Percentiles rank a stretch among this genome's conserved stretches.
Evolutionary conservation across 2,329 filamentous ascomycete species (phyloP).

Genomic region (Diaporthe vaccinii): DNA sequence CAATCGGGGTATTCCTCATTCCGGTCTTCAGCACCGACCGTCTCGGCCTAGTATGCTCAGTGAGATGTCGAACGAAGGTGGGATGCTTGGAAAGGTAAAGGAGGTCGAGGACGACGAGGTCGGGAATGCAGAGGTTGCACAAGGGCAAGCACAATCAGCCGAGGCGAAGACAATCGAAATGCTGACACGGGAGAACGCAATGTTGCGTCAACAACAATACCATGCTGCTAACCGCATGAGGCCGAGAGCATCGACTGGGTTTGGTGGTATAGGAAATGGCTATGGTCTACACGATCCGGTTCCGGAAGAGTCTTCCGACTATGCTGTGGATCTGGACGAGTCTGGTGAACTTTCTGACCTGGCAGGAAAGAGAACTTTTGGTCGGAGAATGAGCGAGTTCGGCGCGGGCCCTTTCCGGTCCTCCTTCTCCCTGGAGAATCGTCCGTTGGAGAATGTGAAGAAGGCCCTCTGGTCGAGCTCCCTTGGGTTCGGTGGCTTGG

Average conservation of each 20-base stretch:
- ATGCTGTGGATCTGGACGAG: slow-evolving; percentile 79
- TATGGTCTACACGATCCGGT: slow-evolving; percentile 72
- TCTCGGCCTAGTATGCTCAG: slow-evolving; percentile 84
- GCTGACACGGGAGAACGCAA: slow-evolving; percentile 72
- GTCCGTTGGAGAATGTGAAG: slow-evolving; percentile 75
- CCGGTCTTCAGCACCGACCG: slow-evolving; percentile 83
- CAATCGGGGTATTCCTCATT: slow-evolving; percentile 67
- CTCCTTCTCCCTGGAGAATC: slow-evolving; percentile 68
- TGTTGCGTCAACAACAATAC: slow-evolving; percentile 71
- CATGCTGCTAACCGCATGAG: slow-evolving; percentile 65
- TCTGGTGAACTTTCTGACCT: slow-evolving; percentile 65
- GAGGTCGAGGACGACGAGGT: slow-evolving; percentile 79
- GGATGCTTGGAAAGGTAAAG: slow-evolving; percentile 76
- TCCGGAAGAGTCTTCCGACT: slow-evolving; percentile 74
- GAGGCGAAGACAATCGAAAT: slow-evolving; percentile 75
- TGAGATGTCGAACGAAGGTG: slow-evolving; percentile 76
- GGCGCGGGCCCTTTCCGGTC: slow-evolving; percentile 61
- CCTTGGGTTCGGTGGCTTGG: slow-evolving; percentile 72
- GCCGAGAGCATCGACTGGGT: slow-evolving; percentile 70
- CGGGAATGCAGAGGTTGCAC: slow-evolving; percentile 47
- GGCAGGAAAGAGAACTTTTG: slow-evolving; percentile 58
- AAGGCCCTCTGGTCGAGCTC: slow-evolving; percentile 80
- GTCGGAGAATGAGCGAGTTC: slow-evolving; percentile 71
- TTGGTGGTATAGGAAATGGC: slow-evolving; percentile 64
- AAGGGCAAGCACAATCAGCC: slow-evolving; percentile 64